Conservation (phyloP, 2,329 filamentous ascomycete species). For the Pezizomycotina sp. region DNA sequence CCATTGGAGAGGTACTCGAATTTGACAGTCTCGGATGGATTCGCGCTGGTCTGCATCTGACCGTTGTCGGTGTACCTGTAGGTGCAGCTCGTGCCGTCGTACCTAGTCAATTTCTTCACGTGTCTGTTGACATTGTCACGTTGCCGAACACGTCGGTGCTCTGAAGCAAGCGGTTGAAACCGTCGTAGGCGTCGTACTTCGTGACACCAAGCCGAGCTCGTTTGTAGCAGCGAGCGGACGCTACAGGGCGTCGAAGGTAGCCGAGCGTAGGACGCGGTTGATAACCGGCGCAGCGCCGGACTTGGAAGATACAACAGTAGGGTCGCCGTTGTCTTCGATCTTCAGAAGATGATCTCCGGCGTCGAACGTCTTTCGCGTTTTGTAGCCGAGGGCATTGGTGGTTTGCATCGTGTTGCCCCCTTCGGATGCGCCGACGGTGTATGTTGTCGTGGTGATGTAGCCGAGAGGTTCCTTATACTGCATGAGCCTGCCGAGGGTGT, state of each 20-base stretch:
- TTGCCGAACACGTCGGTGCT: conserved; percentile 2
- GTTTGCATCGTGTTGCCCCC: too few species aligned
- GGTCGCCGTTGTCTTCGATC: conserved; percentile 3
- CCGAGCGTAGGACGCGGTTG: too few species aligned
- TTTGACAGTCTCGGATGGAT: too few species aligned
- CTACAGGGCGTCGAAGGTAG: not conserved
- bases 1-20: too few species aligned
- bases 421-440: not conserved
- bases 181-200: conserved; percentile 3
- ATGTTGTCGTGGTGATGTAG: not conserved
- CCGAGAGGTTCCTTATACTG: not conserved
- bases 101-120: too few species aligned
- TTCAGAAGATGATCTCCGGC: not conserved
- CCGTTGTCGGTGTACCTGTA: too few species aligned
- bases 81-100: too few species aligned
- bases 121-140: too few species aligned
- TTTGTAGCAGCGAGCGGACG: not conserved
- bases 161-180: not conserved
- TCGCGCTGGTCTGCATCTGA: too few species aligned
- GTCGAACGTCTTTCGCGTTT: not conserved
- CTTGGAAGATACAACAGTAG: not conserved
- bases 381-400: not conserved
- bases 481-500: not conserved
- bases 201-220: not conserved
- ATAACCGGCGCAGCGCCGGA: not conserved